phyloP scores from a whole-genome alignment of 495 filamentous ascomycete genomes.

The Neurospora sp. region DNA sequence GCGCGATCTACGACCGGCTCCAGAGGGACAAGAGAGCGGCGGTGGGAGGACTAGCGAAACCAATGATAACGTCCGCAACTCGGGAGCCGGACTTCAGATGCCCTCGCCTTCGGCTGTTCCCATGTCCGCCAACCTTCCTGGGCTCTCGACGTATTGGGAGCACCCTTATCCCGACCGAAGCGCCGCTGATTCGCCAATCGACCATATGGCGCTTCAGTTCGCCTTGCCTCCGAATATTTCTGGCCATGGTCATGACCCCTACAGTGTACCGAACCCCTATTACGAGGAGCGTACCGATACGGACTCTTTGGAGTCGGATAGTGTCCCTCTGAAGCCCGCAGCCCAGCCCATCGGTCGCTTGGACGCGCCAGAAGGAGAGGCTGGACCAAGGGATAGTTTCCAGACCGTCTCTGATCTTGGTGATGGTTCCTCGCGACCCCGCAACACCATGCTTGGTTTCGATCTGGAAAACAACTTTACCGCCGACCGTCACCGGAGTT shows the following conservation, averaged over 20 bases:
- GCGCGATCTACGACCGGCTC: slow-evolving; percentile 60
- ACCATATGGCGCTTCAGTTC: slow-evolving; percentile 36
- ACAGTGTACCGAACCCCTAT: slow-evolving; percentile 32
- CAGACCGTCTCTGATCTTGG: slow-evolving; percentile 47
- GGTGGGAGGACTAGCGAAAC: slow-evolving; percentile 15
- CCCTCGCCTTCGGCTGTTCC: slow-evolving; percentile 18
- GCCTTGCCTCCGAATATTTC: slow-evolving; percentile 38
- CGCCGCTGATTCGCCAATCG: slow-evolving; percentile 32
- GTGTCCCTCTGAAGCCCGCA: slow-evolving; percentile 49
- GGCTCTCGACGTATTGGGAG: slow-evolving; percentile 39
- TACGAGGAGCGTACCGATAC: slow-evolving; percentile 45
- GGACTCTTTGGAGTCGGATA: slow-evolving; percentile 59
- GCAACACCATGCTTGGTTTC: slow-evolving; percentile 35
- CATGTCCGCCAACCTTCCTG: slow-evolving; percentile 32
- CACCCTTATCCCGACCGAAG: slow-evolving; percentile 22
- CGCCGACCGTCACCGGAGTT: slow-evolving; percentile 33
- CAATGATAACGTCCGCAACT: slow-evolving; percentile 21
- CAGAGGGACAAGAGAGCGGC: slow-evolving; percentile 31
- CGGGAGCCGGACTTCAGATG: slow-evolving; percentile 7
- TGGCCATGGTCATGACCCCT: slow-evolving; percentile 18
- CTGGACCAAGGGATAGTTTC: slow-evolving; percentile 52
- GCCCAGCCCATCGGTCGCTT: slow-evolving; percentile 58
- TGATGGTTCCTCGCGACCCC: slow-evolving; percentile 27
- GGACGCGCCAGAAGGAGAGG: slow-evolving; percentile 36
- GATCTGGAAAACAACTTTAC: slow-evolving; percentile 42